Base-by-base conservation (phyloP, 176 grass and related monocot genomes). In the Avena sativa region DNA sequence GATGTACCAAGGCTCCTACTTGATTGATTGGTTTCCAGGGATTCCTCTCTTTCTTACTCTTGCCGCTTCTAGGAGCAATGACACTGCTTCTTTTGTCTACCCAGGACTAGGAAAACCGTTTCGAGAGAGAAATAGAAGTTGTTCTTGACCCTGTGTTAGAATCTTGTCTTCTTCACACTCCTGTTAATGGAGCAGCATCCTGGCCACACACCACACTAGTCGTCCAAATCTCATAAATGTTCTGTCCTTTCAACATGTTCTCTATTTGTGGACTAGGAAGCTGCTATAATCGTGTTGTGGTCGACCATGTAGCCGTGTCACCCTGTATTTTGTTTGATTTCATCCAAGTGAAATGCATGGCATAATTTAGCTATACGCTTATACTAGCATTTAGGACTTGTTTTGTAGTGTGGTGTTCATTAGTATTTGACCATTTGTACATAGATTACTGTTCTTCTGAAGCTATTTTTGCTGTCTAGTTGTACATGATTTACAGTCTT, bases 401-500 rank as follows among this genome's bases (percentile, higher is more conserved):
- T 71, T 1, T 44, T 71, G 1, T 71, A 46, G 68, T 38, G 40
- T 65, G 36, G 40, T 72, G 21, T 72, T 72, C 19, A 21, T 71
- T 3, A 71, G 68, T 71, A 4, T 6, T 71, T 12, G 17, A 71
- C 38, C 46, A 17, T 6, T 44, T 13, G 10, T 71, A 71, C 0
- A 43, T 71, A 36, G 34, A 71, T 44, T 44, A n/a, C 15, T n/a
- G 0, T 71, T 34, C 68, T 71, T 71, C 17, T 0, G 20, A n/a
- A 71, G 34, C 68, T 71, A 71, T 70, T 43, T 70, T 66, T 46
- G 19, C 38, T 46, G 68, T 71, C 34, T 6, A 44, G 34, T 70
- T 69, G 63, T 67, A 67, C 25, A 67, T 67, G 64, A 67, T 40
- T 70, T 70, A 40, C 8, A 70, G 67, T 44, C 36, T 19, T 71